Percentiles rank a stretch among this genome's conserved stretches.
These are phyloP conservation scores for Gardenia jasminoides DNA, from an alignment of 257 asterid genomes.

Conservation along the genomic window DNA sequence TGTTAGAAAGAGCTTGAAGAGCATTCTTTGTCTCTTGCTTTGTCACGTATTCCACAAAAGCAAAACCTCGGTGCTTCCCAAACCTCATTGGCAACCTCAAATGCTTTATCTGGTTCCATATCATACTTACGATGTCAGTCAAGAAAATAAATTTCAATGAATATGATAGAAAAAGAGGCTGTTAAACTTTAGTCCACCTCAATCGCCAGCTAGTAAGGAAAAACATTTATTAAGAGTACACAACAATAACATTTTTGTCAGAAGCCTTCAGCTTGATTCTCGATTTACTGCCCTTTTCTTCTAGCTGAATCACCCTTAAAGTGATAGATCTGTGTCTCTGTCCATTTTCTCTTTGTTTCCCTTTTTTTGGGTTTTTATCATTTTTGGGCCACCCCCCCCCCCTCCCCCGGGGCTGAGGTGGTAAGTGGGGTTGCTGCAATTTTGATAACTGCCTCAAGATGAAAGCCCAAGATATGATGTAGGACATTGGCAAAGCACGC, in stretches of 20 bases:
- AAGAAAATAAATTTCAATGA: background rate
- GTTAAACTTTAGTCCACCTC: background rate
- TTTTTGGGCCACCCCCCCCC: no score
- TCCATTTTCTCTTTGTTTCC: no score
- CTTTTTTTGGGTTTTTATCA: no score
- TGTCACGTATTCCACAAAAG: slow-evolving; percentile 79
- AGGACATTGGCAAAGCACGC: background rate
- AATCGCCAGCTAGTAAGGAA: background rate
- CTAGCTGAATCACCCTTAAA: no score
- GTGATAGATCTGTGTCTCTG: no score
- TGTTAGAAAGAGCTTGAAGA: slow-evolving; percentile 70
- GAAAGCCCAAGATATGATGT: background rate
- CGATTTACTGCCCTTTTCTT: background rate
- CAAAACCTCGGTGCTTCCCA: slow-evolving; percentile 89
- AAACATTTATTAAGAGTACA: no score
- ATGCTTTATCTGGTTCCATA: slow-evolving; percentile 66
- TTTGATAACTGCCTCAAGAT: background rate
- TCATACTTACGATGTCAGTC: background rate
- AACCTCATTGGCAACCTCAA: slow-evolving; percentile 75
- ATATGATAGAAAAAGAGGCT: background rate
- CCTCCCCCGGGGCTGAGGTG: no score
- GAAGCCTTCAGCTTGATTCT: background rate
- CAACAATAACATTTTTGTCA: no score
- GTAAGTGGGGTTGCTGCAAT: background rate
- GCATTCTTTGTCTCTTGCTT: slow-evolving; percentile 94